Base-by-base conservation (phyloP, 306 rosid species). In the Cicer yamashitae region DNA sequence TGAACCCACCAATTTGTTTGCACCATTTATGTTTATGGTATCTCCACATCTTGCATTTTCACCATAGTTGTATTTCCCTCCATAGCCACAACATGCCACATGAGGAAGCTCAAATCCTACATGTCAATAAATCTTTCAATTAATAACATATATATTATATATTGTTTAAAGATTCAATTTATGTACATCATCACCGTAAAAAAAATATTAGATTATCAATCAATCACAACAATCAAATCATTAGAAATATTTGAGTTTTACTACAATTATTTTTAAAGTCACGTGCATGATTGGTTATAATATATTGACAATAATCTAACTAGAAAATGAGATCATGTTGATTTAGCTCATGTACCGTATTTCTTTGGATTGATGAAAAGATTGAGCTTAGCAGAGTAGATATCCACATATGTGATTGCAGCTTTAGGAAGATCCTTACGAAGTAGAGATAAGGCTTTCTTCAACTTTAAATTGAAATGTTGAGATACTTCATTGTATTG, bases 391-490 rank as follows among this genome's bases (percentile, higher is more conserved):
- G 14, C 14, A 51, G 82, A 10, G 67, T 76, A 80, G 25, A 80
- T 15, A 22, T 89, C 97, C 17, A 88, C 93, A 7, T 91, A 84
- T 0, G 89, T 91, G 71, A 91, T 59, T 60, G 87, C 86, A 11
- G 90, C 82, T 1, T 17, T 52, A 7, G 93, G 85, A 62, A 89
- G 82, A 8, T 88, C 79, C 47, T 80, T 54, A 9, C 89, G 77
- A 6, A 89, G 82, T 38, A 85, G 77, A 73, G 25, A 63, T 18
- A 88, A 70, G n/a, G 79, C 84, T 25, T 86, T 47, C 46, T 89
- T 91, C 62, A 91, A 77, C 6, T 84, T 70, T 1, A 54, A 73
- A 83, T 88, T 91, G 81, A 83, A 91, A 43, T 63, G 17, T 7
- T 73, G 86, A 60, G 88, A 80, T 11, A 91, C 84, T 2, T 83